Evolutionary conservation across 371 early-diverging fungal genomes (phyloP), one percentile per base, ranked within the genome.

Genomic region (Fennellomyces sp.): DNA sequence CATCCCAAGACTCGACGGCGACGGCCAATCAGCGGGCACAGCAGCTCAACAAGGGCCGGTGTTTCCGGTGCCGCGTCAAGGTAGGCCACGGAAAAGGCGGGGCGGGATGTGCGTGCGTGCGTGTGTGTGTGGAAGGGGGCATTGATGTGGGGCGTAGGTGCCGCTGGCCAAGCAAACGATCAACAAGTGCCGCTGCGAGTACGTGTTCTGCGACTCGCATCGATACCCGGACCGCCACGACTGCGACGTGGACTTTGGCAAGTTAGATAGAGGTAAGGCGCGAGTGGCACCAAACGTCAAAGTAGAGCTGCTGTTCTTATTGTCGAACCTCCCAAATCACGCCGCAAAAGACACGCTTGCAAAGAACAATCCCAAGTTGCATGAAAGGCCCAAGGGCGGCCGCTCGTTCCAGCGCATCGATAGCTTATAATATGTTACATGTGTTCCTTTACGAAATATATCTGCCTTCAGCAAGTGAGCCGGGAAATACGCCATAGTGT

Each of bases 81-180:
- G 88, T 83, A 72, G n/a, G 17, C 13, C 13, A 59, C 30, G 28
- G 15, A 36, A 23, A 25, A 23, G 10, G 26, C 2, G 13, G 31
- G 11, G 52, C 26, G 12, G 30, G 4, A 11, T 29, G 8, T 45
- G 17, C 17, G n/a, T 33, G 10, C 27, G 51, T 15, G 36, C 31
- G 13, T 33, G 35, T 33, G 13, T 33, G 3, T 33, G 15, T 38
- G 50, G 12, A n/a, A n/a, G n/a, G n/a, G n/a, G n/a, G n/a, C n/a
- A n/a, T n/a, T n/a, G n/a, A n/a, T n/a, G n/a, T n/a, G n/a, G n/a
- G n/a, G n/a, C n/a, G n/a, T 62, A 85, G 83, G 80, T 93, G 33
- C 91, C 90, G 42, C 75, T 91, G 41, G 91, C 88, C 52, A 93
- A 93, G 73, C 93, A 93, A 76, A 83, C 88, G 7, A 86, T 84